These are phyloP conservation scores for Pythium apleroticum DNA, from an alignment of 352 stramenopile genomes.

Conservation along the genomic window DNA sequence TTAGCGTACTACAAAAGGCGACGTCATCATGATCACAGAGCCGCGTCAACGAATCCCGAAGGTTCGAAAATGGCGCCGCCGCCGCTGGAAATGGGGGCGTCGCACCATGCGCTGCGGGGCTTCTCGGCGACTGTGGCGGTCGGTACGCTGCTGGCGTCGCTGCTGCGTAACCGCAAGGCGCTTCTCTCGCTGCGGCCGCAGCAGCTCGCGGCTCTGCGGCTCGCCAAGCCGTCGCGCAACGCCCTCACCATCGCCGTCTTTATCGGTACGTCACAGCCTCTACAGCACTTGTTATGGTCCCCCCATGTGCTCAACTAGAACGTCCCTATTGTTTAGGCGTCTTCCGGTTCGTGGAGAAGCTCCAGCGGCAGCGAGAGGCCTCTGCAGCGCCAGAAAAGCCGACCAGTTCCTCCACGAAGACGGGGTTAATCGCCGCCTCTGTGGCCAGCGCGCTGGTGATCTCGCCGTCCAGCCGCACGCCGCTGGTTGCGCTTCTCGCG, in stretches of 20 bases:
- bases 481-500: constrained; percentile 50
- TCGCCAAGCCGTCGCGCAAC: constrained; percentile 42
- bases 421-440: constrained; percentile 38
- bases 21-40: not conserved
- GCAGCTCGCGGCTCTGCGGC: constrained; percentile 22
- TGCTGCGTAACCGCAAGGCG: constrained; percentile 34
- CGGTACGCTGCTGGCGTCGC: constrained; percentile 26
- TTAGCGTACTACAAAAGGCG: not conserved
- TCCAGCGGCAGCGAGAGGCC: constrained; percentile 5
- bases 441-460: constrained; percentile 36
- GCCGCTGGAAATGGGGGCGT: constrained; percentile 8
- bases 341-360: constrained; percentile 43
- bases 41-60: not conserved
- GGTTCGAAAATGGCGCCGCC: not conserved
- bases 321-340: constrained; percentile 27
- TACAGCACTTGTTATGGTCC: not conserved
- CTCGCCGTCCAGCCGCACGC: constrained; percentile 36
- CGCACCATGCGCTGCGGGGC: constrained; percentile 37
- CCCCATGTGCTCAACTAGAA: too few relatives aligned
- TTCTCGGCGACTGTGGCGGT: constrained; percentile 29
- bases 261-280: constrained; percentile 38
- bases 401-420: not conserved
- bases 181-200: constrained; percentile 17
- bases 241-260: constrained; percentile 51
- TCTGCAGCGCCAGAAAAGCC: not conserved